Base-by-base conservation (phyloP, 1,284 basidiomycete genomes). In the Tilletia walkeri region DNA sequence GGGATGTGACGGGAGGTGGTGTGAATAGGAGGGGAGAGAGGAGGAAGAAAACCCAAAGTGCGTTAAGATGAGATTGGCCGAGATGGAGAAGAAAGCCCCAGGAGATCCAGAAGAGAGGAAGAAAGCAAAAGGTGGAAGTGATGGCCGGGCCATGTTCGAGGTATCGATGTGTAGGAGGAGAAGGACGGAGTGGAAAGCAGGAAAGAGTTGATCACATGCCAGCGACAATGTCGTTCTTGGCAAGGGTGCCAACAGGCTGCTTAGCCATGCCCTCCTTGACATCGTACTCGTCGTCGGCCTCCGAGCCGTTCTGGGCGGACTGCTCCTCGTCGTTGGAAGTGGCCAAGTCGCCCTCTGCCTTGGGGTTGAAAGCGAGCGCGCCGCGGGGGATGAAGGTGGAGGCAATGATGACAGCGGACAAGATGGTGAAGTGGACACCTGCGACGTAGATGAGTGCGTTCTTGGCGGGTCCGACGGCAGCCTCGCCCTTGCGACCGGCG, bases 341-440 rank as follows among this genome's bases (percentile, higher is more conserved):
- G 34, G 73, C 72, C 47, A 67, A 67, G 0, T 47, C 71, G 69
- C 80, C 77, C 76, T 84, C 77, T 47, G 78, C 65, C 72, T 80
- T 79, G 67, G 84, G 84, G 80, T 85, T 85, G 77, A 84, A 68
- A 5, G 82, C 67, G 50, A 85, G 65, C 1, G 81, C 77, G 34
- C 84, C 84, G 61, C 73, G 74, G 63, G 83, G 84, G 67, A 84
- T 80, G 69, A 82, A 76, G 24, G 84, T 83, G 4, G 83, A 75
- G 45, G 77, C 70, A 39, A 84, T 72, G 74, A 85, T 82, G 71
- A 85, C 76, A 38, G 75, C 78, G 24, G 77, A 79, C 59, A 84
- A 74, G 56, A 85, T 76, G 48, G 78, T 79, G 75, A 85, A 85
- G 69, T 84, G 82, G 39, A 82, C 74, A 73, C 81, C 81, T 65